phyloP scores from a whole-genome alignment of 164 flowering plant species.

The Berberis thunbergii region DNA sequence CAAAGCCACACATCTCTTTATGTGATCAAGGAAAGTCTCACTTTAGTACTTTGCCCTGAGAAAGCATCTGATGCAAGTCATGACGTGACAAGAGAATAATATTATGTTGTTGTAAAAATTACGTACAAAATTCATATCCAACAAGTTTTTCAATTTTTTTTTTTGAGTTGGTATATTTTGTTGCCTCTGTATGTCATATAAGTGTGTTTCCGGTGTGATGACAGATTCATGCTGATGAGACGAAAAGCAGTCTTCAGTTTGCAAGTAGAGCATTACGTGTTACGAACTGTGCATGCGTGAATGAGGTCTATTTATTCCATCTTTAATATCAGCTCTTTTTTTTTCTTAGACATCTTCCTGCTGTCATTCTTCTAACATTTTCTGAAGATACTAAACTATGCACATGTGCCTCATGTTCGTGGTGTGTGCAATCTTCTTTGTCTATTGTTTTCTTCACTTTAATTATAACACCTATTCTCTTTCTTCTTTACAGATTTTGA shows the following conservation, averaged over 20 bases:
- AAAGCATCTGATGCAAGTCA: no score
- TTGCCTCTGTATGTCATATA: background rate
- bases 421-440: background rate
- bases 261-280: slow-evolving; percentile 95
- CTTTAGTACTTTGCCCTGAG: no score
- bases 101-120: no score
- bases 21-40: no score
- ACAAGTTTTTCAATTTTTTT: no score
- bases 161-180: no score
- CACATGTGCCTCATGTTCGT: background rate
- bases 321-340: background rate
- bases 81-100: no score
- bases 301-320: slow-evolving; percentile 53
- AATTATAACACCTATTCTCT: background rate
- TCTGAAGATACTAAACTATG: no score
- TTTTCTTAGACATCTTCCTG: background rate
- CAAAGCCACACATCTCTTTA: no score
- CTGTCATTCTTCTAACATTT: background rate
- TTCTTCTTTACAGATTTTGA: slow-evolving; percentile 52
- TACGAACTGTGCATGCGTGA: slow-evolving; percentile 86
- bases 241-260: slow-evolving; percentile 97
- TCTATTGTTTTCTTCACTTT: background rate
- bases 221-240: slow-evolving; percentile 94
- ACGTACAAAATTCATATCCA: no score
- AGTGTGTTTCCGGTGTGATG: slow-evolving; percentile 13